These are phyloP conservation scores for Diutina pseudorugosa DNA, from an alignment of 1,139 yeast species.

Conservation along the genomic window DNA sequence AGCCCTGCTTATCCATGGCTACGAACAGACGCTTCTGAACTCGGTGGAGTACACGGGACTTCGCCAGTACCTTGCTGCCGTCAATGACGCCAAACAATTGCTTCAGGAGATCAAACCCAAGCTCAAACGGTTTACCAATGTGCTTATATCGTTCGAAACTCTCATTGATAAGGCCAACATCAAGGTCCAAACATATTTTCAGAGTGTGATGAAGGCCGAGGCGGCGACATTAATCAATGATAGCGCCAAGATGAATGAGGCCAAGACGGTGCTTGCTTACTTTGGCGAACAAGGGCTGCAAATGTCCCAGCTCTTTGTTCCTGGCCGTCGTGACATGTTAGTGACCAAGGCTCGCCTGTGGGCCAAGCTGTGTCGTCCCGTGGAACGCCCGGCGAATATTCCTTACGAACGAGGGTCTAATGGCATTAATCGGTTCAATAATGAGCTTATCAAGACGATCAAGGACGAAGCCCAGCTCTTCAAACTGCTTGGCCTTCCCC, in stretches of 20 bases:
- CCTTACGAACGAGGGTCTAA: constrained; percentile 42
- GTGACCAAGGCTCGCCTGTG: constrained; percentile 25
- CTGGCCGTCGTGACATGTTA: constrained; percentile 19
- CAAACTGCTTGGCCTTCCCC: background rate
- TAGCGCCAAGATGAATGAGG: background rate
- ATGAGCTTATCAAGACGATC: background rate
- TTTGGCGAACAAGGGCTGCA: constrained; percentile 16
- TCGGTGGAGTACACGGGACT: constrained; percentile 29
- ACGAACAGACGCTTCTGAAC: constrained; percentile 30
- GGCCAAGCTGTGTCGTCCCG: constrained; percentile 24
- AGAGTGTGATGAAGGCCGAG: constrained; percentile 10
- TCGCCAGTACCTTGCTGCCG: constrained; percentile 23
- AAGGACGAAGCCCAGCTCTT: background rate
- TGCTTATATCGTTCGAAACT: constrained; percentile 32
- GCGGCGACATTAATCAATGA: constrained; percentile 12
- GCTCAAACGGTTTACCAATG: constrained; percentile 37
- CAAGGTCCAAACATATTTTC: constrained; percentile 24
- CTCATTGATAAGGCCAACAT: constrained; percentile 35
- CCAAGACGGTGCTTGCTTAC: constrained; percentile 20
- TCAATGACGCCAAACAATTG: constrained; percentile 22
- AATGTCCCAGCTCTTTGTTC: constrained; percentile 7
- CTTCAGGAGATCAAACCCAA: constrained; percentile 24
- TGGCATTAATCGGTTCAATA: constrained; percentile 3
- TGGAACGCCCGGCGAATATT: constrained; percentile 23
- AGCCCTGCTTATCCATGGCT: constrained; percentile 46